Percentiles rank a stretch among this genome's conserved stretches.
These are phyloP conservation scores for Cronartium quercuum DNA, from an alignment of 1,284 basidiomycete genomes.

Conservation along the genomic window DNA sequence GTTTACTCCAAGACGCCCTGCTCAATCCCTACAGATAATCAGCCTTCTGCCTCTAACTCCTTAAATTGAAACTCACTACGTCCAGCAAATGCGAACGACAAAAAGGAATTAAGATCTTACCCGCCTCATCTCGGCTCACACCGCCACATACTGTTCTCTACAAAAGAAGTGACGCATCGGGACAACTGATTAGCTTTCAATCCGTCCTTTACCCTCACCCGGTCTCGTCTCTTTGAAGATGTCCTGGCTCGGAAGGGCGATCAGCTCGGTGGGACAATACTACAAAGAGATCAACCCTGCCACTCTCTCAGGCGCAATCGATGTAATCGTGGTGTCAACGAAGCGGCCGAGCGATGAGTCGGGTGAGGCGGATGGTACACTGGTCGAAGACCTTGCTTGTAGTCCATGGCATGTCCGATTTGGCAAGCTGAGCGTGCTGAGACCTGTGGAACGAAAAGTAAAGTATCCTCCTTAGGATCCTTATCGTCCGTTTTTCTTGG, in stretches of 20 bases:
- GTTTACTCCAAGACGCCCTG: too few relatives aligned
- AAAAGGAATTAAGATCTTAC: too few relatives aligned
- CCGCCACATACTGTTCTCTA: too few relatives aligned
- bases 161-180: too few relatives aligned
- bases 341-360: constrained; percentile 45
- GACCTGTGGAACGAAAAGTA: constrained; percentile 90
- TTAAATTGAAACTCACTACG: too few relatives aligned
- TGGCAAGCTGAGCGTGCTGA: constrained; percentile 92
- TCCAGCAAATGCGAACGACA: too few relatives aligned
- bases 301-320: constrained; percentile 90
- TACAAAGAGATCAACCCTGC: constrained; percentile 67
- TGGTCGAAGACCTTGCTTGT: constrained; percentile 63
- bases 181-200: too few relatives aligned
- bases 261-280: constrained; percentile 43
- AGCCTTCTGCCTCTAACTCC: too few relatives aligned
- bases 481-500: background rate
- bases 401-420: constrained; percentile 98
- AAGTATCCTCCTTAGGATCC: background rate
- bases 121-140: too few relatives aligned
- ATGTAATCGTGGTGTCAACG: constrained; percentile 74
- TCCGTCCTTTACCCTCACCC: too few relatives aligned
- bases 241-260: constrained; percentile 42
- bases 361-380: background rate
- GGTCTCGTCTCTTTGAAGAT: constrained; percentile 35
- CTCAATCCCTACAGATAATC: too few relatives aligned